phyloP scores from a whole-genome alignment of 176 grass and related monocot genomes.

The Triticum dicoccoides region DNA sequence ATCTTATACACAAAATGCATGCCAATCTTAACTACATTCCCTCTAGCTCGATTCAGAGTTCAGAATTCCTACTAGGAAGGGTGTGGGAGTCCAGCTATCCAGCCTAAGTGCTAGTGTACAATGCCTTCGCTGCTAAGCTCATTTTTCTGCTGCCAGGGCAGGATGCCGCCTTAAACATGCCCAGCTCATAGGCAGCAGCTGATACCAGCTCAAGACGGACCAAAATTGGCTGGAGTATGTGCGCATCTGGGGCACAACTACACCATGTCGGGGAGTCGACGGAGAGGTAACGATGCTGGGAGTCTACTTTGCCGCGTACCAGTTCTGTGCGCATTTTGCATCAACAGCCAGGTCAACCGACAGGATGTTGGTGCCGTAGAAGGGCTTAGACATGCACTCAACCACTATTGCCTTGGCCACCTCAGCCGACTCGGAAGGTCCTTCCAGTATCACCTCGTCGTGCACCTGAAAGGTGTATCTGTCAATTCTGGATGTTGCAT shows the following conservation, averaged over 20 bases:
- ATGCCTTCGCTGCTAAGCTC: not conserved
- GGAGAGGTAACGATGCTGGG: not conserved
- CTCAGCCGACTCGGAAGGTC: conserved; percentile 83
- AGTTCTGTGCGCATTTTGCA: conserved; percentile 89
- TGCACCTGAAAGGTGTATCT: conserved; percentile 66
- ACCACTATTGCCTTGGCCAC: conserved; percentile 82
- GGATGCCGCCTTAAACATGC: not conserved
- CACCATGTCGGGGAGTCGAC: not conserved
- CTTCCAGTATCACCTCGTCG: conserved; percentile 99
- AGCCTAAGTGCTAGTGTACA: conserved; percentile 20
- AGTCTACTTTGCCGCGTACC: conserved; percentile 89
- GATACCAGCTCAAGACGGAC: conserved; percentile 8
- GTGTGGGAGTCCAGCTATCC: not conserved
- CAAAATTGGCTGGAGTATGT: not conserved
- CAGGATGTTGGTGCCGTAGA: conserved; percentile 72
- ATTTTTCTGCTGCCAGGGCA: not conserved
- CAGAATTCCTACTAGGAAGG: not conserved
- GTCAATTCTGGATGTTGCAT: conserved; percentile 10
- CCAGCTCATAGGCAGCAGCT: not conserved
- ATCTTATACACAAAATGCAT: conserved; percentile 39
- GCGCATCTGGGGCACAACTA: not conserved
- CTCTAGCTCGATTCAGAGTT: not conserved
- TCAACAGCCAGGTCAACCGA: conserved; percentile 85
- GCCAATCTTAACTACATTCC: conserved; percentile 1
- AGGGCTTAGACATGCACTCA: conserved; percentile 95